A percentile compares a stretch with the other conserved stretches of the same genome.
Conservation (phyloP, 2,329 filamentous ascomycete genomes). For the Alternaria sp. region DNA sequence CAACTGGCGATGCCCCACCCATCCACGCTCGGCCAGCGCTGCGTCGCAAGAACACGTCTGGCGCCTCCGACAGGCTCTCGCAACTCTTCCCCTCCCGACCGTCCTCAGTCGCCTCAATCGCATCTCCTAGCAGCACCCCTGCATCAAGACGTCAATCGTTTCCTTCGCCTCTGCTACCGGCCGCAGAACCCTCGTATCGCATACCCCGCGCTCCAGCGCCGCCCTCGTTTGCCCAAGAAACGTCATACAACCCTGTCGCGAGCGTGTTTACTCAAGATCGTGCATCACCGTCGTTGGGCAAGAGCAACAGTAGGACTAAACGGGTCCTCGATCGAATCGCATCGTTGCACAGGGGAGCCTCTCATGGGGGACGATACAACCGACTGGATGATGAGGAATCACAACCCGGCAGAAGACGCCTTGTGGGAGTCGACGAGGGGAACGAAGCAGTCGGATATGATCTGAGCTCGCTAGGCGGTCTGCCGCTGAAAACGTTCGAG, state of each 20-base stretch:
- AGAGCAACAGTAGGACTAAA: slow-evolving; percentile 33
- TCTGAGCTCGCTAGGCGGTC: slow-evolving; percentile 35
- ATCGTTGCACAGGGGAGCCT: slow-evolving; percentile 30
- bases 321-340: slow-evolving; percentile 40
- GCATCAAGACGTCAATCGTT: slow-evolving; percentile 36
- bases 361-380: slow-evolving; percentile 33
- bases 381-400: slow-evolving; percentile 44
- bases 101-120: slow-evolving; percentile 33
- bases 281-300: slow-evolving; percentile 20
- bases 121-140: slow-evolving; percentile 21
- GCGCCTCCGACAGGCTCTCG: slow-evolving; percentile 42
- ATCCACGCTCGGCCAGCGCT: slow-evolving; percentile 31
- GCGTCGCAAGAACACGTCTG: slow-evolving; percentile 37
- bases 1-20: slow-evolving; percentile 16
- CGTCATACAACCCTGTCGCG: slow-evolving; percentile 36
- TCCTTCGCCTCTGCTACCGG: slow-evolving; percentile 37
- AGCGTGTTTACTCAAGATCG: slow-evolving; percentile 26
- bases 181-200: slow-evolving; percentile 36
- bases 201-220: slow-evolving; percentile 41
- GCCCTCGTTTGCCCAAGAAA: slow-evolving; percentile 38
- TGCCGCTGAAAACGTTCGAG: slow-evolving; percentile 37
- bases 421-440: slow-evolving; percentile 38
- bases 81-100: slow-evolving; percentile 47
- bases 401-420: slow-evolving; percentile 3
- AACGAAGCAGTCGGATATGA: slow-evolving; percentile 38